Conservation (phyloP, 108 stramenopile species). For the Epithemia pelagica region DNA sequence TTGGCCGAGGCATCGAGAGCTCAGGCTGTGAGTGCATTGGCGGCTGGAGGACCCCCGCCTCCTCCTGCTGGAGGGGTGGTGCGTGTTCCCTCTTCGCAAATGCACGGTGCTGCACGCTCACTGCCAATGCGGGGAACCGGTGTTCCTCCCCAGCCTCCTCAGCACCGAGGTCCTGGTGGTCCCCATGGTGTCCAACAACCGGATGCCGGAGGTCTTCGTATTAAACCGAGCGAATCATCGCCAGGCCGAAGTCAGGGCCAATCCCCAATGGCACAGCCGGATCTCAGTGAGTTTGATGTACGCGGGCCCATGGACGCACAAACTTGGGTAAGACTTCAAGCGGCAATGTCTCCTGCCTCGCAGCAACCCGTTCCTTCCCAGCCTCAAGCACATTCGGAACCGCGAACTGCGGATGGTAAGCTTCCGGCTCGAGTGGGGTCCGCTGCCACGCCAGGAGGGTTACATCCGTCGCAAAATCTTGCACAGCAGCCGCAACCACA, state of each 20-base stretch:
- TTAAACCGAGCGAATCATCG: not conserved
- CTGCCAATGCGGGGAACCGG: not conserved
- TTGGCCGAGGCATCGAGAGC: constrained; percentile 26
- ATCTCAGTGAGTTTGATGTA: not conserved
- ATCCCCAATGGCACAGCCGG: not conserved
- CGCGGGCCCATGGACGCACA: not conserved
- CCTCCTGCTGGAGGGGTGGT: not conserved
- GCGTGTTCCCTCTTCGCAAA: not conserved
- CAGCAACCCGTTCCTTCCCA: not conserved
- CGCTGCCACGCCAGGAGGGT: not conserved
- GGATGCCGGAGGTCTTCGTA: not conserved
- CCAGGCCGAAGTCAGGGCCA: not conserved
- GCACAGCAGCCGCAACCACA: no score
- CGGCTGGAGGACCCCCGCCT: constrained; percentile 7
- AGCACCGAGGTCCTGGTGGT: not conserved
- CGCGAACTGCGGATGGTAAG: not conserved
- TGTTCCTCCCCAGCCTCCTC: not conserved
- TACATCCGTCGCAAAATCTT: not conserved
- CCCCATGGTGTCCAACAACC: not conserved
- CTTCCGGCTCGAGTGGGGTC: not conserved
- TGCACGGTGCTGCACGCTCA: not conserved
- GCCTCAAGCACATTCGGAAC: not conserved
- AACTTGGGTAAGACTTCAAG: not conserved
- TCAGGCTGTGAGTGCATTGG: constrained; percentile 14
- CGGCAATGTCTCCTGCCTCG: not conserved